Conservation (phyloP, 305 asterid species). For the Caryopteris hybrid region DNA sequence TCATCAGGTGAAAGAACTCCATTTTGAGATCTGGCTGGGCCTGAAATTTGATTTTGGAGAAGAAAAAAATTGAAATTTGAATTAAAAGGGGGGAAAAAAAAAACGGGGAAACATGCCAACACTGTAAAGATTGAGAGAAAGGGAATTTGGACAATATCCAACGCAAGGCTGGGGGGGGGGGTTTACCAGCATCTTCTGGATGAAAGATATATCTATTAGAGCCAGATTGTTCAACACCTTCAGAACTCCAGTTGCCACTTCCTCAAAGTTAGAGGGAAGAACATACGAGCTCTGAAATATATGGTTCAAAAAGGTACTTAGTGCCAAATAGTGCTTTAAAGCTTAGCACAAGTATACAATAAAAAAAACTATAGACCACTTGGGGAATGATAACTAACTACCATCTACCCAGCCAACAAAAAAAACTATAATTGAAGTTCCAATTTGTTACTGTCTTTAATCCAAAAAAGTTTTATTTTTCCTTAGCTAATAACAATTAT, state of each 20-base stretch:
- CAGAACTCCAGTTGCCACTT: constrained; percentile 93
- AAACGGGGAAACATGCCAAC: neutral
- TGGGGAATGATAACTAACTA: neutral
- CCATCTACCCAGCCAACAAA: neutral
- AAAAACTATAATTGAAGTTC: constrained; percentile 6
- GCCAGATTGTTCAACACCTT: constrained; percentile 98
- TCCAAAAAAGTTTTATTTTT: neutral
- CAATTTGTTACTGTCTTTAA: neutral
- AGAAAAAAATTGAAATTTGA: neutral
- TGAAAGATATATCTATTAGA: constrained; percentile 68
- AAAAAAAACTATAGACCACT: neutral
- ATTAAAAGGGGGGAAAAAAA: neutral
- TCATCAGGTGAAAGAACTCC: constrained; percentile 96
- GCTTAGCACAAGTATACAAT: neutral
- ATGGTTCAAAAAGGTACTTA: constrained; percentile 22
- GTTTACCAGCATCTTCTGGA: constrained; percentile 93
- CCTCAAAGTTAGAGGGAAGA: constrained; percentile 97
- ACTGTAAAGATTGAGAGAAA: constrained; percentile 9
- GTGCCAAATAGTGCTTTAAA: constrained; percentile 10
- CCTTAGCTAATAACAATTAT: neutral
- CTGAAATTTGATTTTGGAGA: constrained; percentile 43
- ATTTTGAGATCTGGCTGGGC: constrained; percentile 93
- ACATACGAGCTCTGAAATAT: constrained; percentile 60
- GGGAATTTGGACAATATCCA: neutral
- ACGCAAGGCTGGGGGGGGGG: neutral